These are phyloP conservation scores for Craspedostauros australis DNA, from an alignment of 108 stramenopile species.

Conservation along the genomic window DNA sequence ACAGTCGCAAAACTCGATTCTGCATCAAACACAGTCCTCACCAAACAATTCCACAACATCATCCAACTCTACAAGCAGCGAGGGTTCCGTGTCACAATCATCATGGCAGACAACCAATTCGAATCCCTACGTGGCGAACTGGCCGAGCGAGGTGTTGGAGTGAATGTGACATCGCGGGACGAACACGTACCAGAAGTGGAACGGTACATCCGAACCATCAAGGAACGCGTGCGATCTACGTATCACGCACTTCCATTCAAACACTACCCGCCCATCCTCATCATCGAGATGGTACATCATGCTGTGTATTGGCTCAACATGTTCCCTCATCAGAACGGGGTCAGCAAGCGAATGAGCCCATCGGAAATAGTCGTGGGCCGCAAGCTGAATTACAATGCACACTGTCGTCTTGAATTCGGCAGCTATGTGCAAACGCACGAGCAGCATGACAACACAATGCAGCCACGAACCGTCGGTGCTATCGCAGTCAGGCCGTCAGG, in stretches of 20 bases:
- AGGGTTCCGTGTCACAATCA: slow-evolving; percentile 16
- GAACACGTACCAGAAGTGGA: slow-evolving; percentile 50
- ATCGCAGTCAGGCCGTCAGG: slow-evolving; percentile 18
- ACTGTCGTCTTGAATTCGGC: slow-evolving; percentile 23
- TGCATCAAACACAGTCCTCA: not conserved
- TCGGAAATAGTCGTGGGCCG: slow-evolving; percentile 6
- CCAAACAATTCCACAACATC: not conserved
- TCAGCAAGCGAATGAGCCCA: slow-evolving; percentile 17
- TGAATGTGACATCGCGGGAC: slow-evolving; percentile 14
- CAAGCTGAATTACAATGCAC: slow-evolving; percentile 1
- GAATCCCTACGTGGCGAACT: not conserved
- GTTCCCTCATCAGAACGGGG: slow-evolving; percentile 7
- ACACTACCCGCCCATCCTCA: slow-evolving; percentile 14
- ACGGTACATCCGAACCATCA: slow-evolving; percentile 28
- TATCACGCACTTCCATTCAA: slow-evolving; percentile 28
- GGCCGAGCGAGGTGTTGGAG: not conserved
- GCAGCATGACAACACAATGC: slow-evolving; percentile 17
- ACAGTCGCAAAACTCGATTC: slow-evolving; percentile 3
- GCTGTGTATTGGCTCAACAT: slow-evolving; percentile 25
- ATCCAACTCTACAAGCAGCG: slow-evolving; percentile 2
- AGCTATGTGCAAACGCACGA: slow-evolving; percentile 39
- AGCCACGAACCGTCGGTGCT: slow-evolving; percentile 22
- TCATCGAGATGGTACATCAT: slow-evolving; percentile 8
- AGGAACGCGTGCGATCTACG: slow-evolving; percentile 24
- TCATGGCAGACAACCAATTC: slow-evolving; percentile 27